Percentiles rank a stretch among this genome's conserved stretches.
Evolutionary conservation across 352 stramenopile species (phyloP).

Genomic region (Globisporangium middletonii): DNA sequence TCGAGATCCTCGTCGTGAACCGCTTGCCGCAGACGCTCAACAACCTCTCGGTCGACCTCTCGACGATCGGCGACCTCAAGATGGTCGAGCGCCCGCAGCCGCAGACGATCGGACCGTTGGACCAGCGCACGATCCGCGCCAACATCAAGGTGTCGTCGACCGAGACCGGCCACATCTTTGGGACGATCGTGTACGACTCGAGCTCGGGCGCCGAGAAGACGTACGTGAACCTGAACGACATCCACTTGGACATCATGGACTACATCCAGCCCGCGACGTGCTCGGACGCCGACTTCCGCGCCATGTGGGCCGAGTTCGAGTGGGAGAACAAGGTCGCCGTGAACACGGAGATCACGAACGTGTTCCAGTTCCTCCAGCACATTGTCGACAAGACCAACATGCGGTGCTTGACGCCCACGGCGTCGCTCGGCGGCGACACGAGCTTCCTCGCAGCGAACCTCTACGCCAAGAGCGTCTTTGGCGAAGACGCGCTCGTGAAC

Average conservation of each 20-base stretch:
- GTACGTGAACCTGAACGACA: conserved; percentile 99
- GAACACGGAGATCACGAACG: conserved; percentile 95
- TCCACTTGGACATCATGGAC: conserved; percentile 99
- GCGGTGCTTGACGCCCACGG: conserved; percentile 96
- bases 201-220: conserved; percentile 94
- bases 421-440: conserved; percentile 83
- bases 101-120: conserved; percentile 96
- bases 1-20: conserved; percentile 99
- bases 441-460: conserved; percentile 94
- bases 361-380: conserved; percentile 98
- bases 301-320: conserved; percentile 99
- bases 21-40: conserved; percentile 97
- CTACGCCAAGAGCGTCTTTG: conserved; percentile 91
- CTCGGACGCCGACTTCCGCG: conserved; percentile 96
- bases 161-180: conserved; percentile 99
- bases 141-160: conserved; percentile 99
- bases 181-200: conserved; percentile 99
- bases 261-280: conserved; percentile 97
- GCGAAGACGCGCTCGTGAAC: conserved; percentile 99
- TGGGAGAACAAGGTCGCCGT: conserved; percentile 99
- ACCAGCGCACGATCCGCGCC: conserved; percentile 95
- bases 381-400: conserved; percentile 99
- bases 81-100: conserved; percentile 97
- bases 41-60: conserved; percentile 98
- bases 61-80: conserved; percentile 99